Evolutionary conservation across 2,329 filamentous ascomycete species (phyloP).

Genomic region (Aphanoascus verrucosus): DNA sequence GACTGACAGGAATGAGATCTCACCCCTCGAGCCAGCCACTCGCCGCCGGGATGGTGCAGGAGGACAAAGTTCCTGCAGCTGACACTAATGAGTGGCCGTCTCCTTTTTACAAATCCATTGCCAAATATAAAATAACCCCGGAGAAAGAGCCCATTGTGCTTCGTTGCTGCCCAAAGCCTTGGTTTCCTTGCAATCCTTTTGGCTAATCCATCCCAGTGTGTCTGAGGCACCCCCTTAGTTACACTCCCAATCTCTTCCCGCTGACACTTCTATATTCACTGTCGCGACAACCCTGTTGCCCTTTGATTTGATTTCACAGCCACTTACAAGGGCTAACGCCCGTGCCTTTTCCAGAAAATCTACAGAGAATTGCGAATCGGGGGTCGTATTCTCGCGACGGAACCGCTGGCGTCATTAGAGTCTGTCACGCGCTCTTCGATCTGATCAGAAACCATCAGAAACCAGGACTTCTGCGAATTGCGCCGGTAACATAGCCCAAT

Average conservation of each 20-base stretch:
- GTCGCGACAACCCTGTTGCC: conserved; percentile 3
- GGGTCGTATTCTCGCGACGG: background rate
- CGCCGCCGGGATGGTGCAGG: background rate
- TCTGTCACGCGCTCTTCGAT: conserved; percentile 4
- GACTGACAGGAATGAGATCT: background rate
- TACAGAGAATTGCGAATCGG: background rate
- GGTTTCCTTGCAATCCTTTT: conserved; percentile 11
- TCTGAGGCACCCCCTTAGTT: conserved; percentile 7
- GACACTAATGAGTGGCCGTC: background rate
- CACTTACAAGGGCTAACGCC: conserved; percentile 7
- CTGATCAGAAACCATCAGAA: conserved; percentile 1
- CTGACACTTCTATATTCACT: conserved; percentile 6
- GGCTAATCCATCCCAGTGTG: conserved; percentile 3
- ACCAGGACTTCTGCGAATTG: background rate
- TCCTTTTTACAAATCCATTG: background rate
- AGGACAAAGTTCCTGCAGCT: conserved; percentile 8
- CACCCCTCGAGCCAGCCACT: background rate
- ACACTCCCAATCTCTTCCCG: conserved; percentile 1
- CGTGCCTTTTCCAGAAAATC: background rate
- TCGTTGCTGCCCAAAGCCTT: conserved; percentile 10
- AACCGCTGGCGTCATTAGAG: background rate
- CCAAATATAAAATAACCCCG: background rate
- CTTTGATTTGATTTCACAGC: background rate
- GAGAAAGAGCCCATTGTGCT: background rate
- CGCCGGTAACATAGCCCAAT: background rate